A percentile compares a stretch with the other conserved stretches of the same genome.
These are phyloP conservation scores for Lodderomyces jiufengensis DNA, from an alignment of 1,139 yeast species.

Conservation along the genomic window DNA sequence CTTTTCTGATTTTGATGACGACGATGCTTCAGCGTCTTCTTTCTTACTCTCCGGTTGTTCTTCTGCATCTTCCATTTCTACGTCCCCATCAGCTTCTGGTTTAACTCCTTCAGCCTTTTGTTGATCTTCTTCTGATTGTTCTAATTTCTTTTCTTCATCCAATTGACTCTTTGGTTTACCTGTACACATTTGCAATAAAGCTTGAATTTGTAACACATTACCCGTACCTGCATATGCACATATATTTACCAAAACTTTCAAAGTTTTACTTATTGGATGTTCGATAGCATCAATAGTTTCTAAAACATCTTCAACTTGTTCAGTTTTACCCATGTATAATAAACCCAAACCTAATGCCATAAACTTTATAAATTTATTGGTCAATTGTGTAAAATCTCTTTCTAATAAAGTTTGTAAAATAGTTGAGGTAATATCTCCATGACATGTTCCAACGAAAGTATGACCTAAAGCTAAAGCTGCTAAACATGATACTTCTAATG, in stretches of 20 bases:
- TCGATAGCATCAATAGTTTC: conserved; percentile 95
- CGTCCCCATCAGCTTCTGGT: conserved; percentile 17
- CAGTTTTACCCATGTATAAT: conserved; percentile 90
- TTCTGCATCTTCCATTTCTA: conserved; percentile 21
- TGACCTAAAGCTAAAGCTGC: conserved; percentile 94
- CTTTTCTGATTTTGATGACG: conserved; percentile 15
- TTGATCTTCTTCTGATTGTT: conserved; percentile 35
- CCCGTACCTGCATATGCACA: conserved; percentile 99
- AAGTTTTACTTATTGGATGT: conserved; percentile 87
- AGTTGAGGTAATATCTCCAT: conserved; percentile 89
- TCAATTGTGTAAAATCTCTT: conserved; percentile 71
- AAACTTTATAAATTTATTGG: conserved; percentile 84
- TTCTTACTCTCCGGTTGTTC: conserved; percentile 16
- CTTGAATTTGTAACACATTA: conserved; percentile 91
- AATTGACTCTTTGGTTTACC: conserved; percentile 43
- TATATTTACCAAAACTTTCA: conserved; percentile 85
- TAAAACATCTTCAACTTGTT: conserved; percentile 90
- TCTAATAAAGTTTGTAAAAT: conserved; percentile 88
- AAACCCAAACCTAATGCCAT: conserved; percentile 91
- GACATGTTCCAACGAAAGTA: conserved; percentile 92
- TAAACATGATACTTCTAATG: conserved; percentile 77
- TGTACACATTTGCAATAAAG: conserved; percentile 83
- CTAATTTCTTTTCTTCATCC: conserved; percentile 35
- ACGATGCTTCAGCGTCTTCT: conserved; percentile 15
- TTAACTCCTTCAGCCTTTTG: conserved; percentile 21